Evolutionary conservation across 768 basidiomycete species (phyloP).

Genomic region (Candolleomyces eurysporus): DNA sequence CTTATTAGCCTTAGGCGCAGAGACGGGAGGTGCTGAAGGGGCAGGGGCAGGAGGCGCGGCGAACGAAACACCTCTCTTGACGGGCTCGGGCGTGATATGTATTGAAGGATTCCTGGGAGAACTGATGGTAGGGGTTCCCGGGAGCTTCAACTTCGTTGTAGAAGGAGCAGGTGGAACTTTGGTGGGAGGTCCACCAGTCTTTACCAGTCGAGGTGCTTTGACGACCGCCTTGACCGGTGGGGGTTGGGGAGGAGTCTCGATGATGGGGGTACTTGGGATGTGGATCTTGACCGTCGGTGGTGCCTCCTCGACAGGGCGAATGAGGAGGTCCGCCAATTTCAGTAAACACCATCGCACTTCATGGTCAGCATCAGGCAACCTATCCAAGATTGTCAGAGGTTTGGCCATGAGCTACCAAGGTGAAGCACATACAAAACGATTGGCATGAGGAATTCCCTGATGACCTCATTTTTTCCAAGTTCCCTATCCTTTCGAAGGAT

Average conservation of each 20-base stretch:
- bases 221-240: constrained; percentile 51
- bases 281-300: constrained; percentile 86
- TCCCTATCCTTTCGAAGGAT: constrained; percentile 85
- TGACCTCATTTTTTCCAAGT: constrained; percentile 73
- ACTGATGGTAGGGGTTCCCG: constrained; percentile 28
- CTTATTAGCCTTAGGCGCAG: constrained; percentile 21
- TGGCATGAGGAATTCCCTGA: constrained; percentile 80
- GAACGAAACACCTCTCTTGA: constrained; percentile 36
- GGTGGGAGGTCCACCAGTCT: constrained; percentile 35
- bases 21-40: neutral
- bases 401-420: constrained; percentile 21
- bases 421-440: constrained; percentile 64
- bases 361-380: constrained; percentile 74
- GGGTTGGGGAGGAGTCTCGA: constrained; percentile 56
- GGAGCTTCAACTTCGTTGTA: constrained; percentile 56
- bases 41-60: constrained; percentile 24
- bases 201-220: constrained; percentile 40
- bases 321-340: constrained; percentile 87
- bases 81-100: constrained; percentile 27
- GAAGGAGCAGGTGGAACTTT: constrained; percentile 38
- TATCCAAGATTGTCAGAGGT: constrained; percentile 25
- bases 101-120: constrained; percentile 25
- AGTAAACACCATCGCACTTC: constrained; percentile 90
- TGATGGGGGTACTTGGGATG: constrained; percentile 68
- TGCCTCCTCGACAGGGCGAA: constrained; percentile 79